Evolutionary conservation across 2,329 filamentous ascomycete genomes (phyloP).

Genomic region (Alternaria atra): DNA sequence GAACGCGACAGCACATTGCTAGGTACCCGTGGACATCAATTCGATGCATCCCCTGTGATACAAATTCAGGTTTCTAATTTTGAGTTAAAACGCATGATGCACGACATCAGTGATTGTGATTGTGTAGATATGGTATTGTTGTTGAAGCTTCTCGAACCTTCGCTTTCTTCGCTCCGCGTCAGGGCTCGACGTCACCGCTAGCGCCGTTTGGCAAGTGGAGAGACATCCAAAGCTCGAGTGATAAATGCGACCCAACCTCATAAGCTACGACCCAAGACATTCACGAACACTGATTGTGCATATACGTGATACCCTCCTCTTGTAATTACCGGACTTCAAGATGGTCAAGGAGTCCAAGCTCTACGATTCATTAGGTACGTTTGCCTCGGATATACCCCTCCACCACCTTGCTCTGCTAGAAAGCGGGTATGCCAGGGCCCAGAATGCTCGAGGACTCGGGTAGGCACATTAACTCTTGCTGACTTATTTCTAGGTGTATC

Average conservation of each 20-base stretch:
- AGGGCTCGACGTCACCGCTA: slow-evolving; percentile 29
- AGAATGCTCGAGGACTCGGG: slow-evolving; percentile 15
- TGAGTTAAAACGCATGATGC: background rate
- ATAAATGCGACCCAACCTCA: slow-evolving; percentile 38
- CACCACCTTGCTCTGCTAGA: slow-evolving; percentile 17
- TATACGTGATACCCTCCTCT: slow-evolving; percentile 24
- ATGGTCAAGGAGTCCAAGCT: slow-evolving; percentile 98
- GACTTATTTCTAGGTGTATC: slow-evolving; percentile 64
- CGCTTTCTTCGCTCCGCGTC: slow-evolving; percentile 22
- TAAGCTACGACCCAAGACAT: slow-evolving; percentile 29
- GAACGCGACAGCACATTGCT: slow-evolving; percentile 3
- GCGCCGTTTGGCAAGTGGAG: slow-evolving; percentile 39
- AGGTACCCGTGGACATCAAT: slow-evolving; percentile 1
- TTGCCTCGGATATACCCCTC: slow-evolving; percentile 33
- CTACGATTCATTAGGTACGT: slow-evolving; percentile 78
- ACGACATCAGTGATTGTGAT: background rate
- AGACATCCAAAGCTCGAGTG: slow-evolving; percentile 35
- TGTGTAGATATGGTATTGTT: slow-evolving; percentile 7
- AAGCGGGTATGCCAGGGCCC: slow-evolving; percentile 2
- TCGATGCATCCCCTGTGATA: background rate
- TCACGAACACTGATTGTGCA: slow-evolving; percentile 18
- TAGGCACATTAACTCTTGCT: slow-evolving; percentile 26
- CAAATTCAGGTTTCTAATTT: slow-evolving; percentile 2
- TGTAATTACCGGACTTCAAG: slow-evolving; percentile 43
- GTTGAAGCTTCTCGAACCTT: slow-evolving; percentile 52